A percentile compares a stretch with the other conserved stretches of the same genome.
phyloP scores from a whole-genome alignment of 805 yeast species.

The Ogataea pini region DNA sequence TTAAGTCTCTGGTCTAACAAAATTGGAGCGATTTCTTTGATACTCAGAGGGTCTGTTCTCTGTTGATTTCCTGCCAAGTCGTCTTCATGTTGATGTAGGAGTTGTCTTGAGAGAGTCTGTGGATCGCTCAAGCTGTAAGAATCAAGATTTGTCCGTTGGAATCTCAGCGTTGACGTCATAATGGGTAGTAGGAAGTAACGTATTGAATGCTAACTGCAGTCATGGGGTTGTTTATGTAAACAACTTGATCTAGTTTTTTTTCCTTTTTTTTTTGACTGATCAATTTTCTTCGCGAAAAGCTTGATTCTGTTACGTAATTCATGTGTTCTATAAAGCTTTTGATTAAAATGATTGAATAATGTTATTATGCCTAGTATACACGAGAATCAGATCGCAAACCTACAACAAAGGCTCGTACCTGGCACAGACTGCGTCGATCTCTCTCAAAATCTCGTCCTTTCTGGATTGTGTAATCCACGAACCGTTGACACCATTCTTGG shows the following conservation, averaged over 20 bases:
- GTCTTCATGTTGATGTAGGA: conserved; percentile 15
- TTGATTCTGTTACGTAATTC: no score
- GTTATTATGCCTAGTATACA: no score
- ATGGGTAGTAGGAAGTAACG: background rate
- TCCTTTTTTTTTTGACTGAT: background rate
- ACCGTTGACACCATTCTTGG: conserved; percentile 65
- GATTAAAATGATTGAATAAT: no score
- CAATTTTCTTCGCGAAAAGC: background rate
- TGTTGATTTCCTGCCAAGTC: background rate
- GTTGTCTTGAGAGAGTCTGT: conserved; percentile 4
- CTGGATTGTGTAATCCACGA: conserved; percentile 68
- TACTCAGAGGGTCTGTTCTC: no score
- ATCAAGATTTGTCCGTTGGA: background rate
- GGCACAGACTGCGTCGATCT: conserved; percentile 43
- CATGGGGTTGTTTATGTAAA: background rate
- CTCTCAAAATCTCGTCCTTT: conserved; percentile 46
- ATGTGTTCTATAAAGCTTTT: no score
- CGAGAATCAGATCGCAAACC: no score
- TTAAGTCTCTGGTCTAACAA: conserved; percentile 13
- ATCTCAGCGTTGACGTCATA: background rate
- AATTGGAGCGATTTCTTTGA: background rate
- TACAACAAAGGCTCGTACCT: conserved; percentile 29
- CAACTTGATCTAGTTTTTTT: background rate
- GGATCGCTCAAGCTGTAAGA: background rate
- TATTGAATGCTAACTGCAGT: no score